phyloP scores from a whole-genome alignment of 1,284 basidiomycete species.

The Cystobasidium pallidum region DNA sequence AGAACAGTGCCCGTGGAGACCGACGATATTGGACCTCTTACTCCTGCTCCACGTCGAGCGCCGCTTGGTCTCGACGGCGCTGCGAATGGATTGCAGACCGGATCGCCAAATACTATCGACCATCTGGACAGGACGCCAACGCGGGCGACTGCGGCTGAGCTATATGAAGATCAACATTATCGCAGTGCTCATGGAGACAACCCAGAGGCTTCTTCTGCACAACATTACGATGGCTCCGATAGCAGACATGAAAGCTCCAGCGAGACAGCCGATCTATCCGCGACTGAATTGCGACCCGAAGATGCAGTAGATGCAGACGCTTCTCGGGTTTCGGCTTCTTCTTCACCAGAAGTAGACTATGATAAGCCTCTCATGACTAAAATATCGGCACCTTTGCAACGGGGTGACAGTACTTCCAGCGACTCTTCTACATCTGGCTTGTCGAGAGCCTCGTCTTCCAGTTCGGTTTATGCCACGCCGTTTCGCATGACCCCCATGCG shows the following conservation, averaged over 20 bases:
- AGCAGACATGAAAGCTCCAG: neutral
- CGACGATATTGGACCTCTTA: conserved; percentile 5
- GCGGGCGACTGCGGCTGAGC: conserved; percentile 13
- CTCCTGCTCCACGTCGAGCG: conserved; percentile 8
- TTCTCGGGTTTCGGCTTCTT: conserved; percentile 26
- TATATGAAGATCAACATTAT: neutral
- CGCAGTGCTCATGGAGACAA: neutral
- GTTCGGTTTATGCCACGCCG: conserved; percentile 43
- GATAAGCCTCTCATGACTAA: conserved; percentile 27
- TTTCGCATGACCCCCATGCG: conserved; percentile 45
- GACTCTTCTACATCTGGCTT: conserved; percentile 39
- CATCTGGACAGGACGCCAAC: conserved; percentile 20
- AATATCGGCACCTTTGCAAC: conserved; percentile 31
- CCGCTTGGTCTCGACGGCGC: neutral
- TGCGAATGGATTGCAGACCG: conserved; percentile 6
- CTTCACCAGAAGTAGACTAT: conserved; percentile 39
- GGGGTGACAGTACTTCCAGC: conserved; percentile 43
- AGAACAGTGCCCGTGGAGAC: neutral
- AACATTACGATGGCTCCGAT: neutral
- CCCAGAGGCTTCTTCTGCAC: neutral
- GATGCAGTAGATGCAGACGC: conserved; percentile 25
- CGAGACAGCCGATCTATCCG: conserved; percentile 22
- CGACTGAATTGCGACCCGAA: conserved; percentile 24
- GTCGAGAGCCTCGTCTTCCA: conserved; percentile 35
- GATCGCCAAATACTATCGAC: neutral